Evolutionary conservation across 495 filamentous ascomycete genomes (phyloP).

Genomic region (Penicillium lividum): DNA sequence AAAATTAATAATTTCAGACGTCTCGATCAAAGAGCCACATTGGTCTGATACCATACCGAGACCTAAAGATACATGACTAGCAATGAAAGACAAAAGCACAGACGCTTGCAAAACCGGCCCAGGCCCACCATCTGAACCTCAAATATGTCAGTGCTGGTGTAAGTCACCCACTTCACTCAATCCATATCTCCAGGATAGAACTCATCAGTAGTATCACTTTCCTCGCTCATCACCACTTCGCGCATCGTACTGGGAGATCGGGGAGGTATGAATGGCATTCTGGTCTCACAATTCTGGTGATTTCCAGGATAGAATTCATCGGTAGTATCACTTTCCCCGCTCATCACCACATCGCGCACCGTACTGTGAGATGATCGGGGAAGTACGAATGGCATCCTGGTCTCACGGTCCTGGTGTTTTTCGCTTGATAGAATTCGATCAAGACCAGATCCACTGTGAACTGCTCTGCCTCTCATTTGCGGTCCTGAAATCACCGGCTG

Average conservation of each 20-base stretch:
- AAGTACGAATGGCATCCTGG: not conserved
- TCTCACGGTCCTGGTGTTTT: not conserved
- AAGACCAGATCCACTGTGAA: not conserved
- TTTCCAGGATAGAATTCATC: not conserved
- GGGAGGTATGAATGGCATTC: not conserved
- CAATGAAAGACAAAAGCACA: not conserved
- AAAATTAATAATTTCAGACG: not conserved
- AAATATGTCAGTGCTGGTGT: not conserved
- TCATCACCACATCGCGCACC: not conserved
- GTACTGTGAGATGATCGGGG: not conserved
- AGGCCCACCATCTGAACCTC: too few species aligned
- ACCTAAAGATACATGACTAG: constrained; percentile 1
- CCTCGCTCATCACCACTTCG: constrained; percentile 7
- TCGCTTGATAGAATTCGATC: not conserved
- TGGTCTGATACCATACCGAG: not conserved
- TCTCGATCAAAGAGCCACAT: not conserved
- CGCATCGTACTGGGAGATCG: not conserved
- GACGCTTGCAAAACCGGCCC: not conserved
- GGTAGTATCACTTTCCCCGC: constrained; percentile 11
- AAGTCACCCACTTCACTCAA: too few species aligned
- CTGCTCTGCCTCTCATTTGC: not conserved
- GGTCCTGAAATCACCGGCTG: constrained; percentile 24
- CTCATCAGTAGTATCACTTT: constrained; percentile 5
- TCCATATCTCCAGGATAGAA: not conserved
- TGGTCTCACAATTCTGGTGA: not conserved